A percentile compares a stretch with the other conserved stretches of the same genome.
phyloP scores from a whole-genome alignment of 2,329 filamentous ascomycete species.

The Eutypa lata region DNA sequence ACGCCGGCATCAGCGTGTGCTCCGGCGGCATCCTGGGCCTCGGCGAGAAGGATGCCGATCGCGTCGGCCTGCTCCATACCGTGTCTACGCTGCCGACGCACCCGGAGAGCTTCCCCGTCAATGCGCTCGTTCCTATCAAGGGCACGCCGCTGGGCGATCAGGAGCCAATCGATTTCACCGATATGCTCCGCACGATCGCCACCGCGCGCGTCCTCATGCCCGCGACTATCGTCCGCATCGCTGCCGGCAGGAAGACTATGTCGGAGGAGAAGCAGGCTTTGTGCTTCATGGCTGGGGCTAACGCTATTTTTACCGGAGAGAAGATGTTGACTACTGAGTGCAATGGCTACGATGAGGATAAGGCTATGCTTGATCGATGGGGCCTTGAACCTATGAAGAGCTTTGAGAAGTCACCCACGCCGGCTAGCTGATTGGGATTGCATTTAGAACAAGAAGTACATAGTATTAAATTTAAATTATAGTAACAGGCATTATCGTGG shows the following conservation, averaged over 20 bases:
- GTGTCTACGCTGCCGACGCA: conserved; percentile 77
- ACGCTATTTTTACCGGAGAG: conserved; percentile 92
- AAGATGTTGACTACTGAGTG: conserved; percentile 94
- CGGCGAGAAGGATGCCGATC: conserved; percentile 75
- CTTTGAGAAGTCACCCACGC: conserved; percentile 19
- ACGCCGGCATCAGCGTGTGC: conserved; percentile 87
- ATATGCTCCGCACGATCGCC: conserved; percentile 77
- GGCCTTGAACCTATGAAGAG: conserved; percentile 73
- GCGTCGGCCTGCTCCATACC: conserved; percentile 79
- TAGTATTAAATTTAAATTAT: too few species aligned
- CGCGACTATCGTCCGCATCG: conserved; percentile 79
- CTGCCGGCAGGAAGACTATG: conserved; percentile 80
- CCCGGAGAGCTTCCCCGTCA: conserved; percentile 88
- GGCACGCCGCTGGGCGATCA: conserved; percentile 80
- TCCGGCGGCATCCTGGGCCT: conserved; percentile 85
- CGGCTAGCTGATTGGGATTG: background rate
- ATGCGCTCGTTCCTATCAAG: conserved; percentile 86
- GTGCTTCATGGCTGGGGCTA: conserved; percentile 88
- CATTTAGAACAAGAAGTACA: too few species aligned
- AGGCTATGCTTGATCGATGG: conserved; percentile 78
- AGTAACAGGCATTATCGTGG: too few species aligned
- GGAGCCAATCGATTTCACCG: conserved; percentile 71
- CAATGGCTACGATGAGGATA: conserved; percentile 87
- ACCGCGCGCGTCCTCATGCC: conserved; percentile 83
- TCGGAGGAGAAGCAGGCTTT: conserved; percentile 84